These are phyloP conservation scores for Paramecium octaurelia DNA, from an alignment of 73 alveolate species.

Conservation along the genomic window DNA sequence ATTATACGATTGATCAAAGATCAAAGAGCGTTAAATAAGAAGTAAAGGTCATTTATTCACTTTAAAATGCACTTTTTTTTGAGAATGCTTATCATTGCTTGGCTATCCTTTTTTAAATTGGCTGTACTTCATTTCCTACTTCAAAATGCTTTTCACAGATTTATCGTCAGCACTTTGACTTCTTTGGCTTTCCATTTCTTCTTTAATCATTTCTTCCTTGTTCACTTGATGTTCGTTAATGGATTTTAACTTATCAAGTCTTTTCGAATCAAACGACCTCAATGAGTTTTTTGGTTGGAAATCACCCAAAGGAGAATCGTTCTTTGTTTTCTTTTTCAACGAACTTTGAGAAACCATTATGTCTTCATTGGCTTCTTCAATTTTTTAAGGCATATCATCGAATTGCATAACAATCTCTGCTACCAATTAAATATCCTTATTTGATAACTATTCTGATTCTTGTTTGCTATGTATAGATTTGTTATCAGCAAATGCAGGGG, in stretches of 20 bases:
- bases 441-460: neutral
- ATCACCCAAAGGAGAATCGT: neutral
- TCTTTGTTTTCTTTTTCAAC: neutral
- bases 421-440: neutral
- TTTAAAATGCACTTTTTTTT: neutral
- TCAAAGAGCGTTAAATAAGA: neutral
- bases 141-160: neutral
- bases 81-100: neutral
- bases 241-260: neutral
- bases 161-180: neutral
- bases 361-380: neutral
- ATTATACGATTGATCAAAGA: neutral
- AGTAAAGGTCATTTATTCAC: neutral
- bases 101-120: neutral
- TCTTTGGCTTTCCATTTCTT: neutral
- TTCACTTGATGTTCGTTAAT: neutral
- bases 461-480: neutral
- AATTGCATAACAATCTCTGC: neutral
- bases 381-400: neutral
- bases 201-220: neutral
- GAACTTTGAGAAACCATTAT: neutral
- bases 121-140: neutral
- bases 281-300: neutral
- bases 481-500: constrained; percentile 21
- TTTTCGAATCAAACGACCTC: neutral